These are phyloP conservation scores for Syzygium aromaticum DNA, from an alignment of 345 rosid species.

Conservation along the genomic window DNA sequence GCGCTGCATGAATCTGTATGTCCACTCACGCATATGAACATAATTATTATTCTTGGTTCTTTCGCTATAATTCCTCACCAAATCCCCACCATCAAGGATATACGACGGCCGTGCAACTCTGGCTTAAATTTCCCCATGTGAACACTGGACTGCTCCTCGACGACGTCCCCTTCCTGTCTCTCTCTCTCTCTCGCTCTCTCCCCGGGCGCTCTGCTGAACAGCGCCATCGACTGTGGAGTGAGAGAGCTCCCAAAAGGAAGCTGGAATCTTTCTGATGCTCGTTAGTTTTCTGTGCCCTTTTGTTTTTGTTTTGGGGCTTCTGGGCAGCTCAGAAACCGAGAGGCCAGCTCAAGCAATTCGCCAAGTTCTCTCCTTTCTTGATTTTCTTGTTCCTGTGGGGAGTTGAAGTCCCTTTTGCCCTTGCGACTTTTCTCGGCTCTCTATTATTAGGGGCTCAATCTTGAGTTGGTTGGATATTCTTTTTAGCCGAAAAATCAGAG, in stretches of 20 bases:
- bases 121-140: background rate
- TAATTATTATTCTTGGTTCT: conserved; percentile 3
- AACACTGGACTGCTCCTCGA: background rate
- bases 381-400: background rate
- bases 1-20: background rate
- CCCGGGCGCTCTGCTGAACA: background rate
- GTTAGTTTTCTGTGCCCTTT: background rate
- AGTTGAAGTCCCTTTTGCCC: background rate
- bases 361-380: background rate
- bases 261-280: background rate
- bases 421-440: background rate
- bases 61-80: conserved; percentile 2
- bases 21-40: background rate
- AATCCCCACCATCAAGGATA: conserved; percentile 4
- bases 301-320: background rate
- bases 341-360: background rate
- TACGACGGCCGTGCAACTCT: background rate
- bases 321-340: background rate
- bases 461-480: background rate
- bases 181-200: background rate
- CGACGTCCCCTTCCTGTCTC: background rate
- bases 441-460: background rate
- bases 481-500: background rate
- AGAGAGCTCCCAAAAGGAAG: background rate
- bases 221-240: background rate